These are phyloP conservation scores for Zymoseptoria pseudotritici DNA, from an alignment of 2,329 filamentous ascomycete genomes.

Conservation along the genomic window DNA sequence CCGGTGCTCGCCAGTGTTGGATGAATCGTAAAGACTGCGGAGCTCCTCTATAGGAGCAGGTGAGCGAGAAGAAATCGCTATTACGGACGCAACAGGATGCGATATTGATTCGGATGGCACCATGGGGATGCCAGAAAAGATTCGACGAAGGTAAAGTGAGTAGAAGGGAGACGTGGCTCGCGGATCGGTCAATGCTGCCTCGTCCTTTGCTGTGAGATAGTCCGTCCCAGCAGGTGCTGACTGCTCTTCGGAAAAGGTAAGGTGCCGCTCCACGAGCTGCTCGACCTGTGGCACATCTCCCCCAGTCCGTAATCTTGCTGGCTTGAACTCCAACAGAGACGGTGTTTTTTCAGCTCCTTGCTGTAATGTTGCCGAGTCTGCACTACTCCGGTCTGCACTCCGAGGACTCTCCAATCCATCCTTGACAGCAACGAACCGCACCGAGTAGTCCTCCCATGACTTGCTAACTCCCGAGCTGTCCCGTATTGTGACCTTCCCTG, in stretches of 20 bases:
- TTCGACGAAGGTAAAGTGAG: slow-evolving; percentile 70
- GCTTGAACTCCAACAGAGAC: slow-evolving; percentile 28
- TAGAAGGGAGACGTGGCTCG: slow-evolving; percentile 55
- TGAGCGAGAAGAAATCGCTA: slow-evolving; percentile 89
- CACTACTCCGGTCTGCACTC: slow-evolving; percentile 29
- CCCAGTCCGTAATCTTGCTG: slow-evolving; percentile 36
- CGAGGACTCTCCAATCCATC: slow-evolving; percentile 39
- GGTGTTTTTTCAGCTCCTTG: slow-evolving; percentile 14
- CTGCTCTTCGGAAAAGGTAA: slow-evolving; percentile 63
- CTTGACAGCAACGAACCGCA: slow-evolving; percentile 73
- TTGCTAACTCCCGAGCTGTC: slow-evolving; percentile 82
- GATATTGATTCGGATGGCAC: slow-evolving; percentile 86
- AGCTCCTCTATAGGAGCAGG: slow-evolving; percentile 78
- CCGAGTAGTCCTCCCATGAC: slow-evolving; percentile 79
- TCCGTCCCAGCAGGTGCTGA: slow-evolving; percentile 31
- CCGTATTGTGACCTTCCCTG: slow-evolving; percentile 80
- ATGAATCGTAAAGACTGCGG: slow-evolving; percentile 73
- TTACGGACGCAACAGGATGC: slow-evolving; percentile 88
- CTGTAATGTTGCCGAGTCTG: slow-evolving; percentile 30
- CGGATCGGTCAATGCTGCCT: slow-evolving; percentile 8
- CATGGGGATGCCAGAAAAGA: slow-evolving; percentile 72
- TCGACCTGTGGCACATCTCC: slow-evolving; percentile 64
- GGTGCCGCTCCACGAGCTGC: slow-evolving; percentile 68
- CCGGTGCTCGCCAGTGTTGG: slow-evolving; percentile 65
- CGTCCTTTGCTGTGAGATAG: slow-evolving; percentile 36